phyloP scores from a whole-genome alignment of 2,329 filamentous ascomycete genomes.

The Ustilaginoidea virens region DNA sequence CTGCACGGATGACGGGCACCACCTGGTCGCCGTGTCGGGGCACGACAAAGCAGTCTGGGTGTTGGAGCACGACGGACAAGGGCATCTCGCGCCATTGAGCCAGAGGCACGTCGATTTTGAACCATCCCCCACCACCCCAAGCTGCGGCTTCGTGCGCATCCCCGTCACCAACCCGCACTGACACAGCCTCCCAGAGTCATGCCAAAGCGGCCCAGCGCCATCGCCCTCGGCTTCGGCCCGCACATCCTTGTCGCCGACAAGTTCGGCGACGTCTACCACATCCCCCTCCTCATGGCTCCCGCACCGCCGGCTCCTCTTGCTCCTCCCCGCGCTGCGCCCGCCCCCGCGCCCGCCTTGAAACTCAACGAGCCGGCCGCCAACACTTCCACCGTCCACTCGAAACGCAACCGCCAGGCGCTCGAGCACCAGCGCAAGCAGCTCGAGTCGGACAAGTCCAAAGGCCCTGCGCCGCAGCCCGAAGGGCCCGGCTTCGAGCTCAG shows the following conservation, averaged over 20 bases:
- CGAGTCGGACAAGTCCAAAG: conserved; percentile 15
- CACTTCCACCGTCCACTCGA: conserved; percentile 46
- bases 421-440: conserved; percentile 39
- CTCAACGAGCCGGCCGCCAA: conserved; percentile 35
- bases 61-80: conserved; percentile 50
- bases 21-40: conserved; percentile 67
- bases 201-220: conserved; percentile 75
- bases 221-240: conserved; percentile 53
- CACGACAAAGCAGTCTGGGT: conserved; percentile 87
- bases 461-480: conserved; percentile 13
- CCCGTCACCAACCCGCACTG: background rate
- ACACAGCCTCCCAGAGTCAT: conserved; percentile 41
- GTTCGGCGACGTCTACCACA: conserved; percentile 86
- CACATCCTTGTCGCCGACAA: conserved; percentile 82
- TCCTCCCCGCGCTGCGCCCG: conserved; percentile 4
- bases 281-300: conserved; percentile 43
- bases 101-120: too few species aligned
- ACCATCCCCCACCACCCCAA: background rate
- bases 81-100: conserved; percentile 50
- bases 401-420: conserved; percentile 45
- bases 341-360: conserved; percentile 11
- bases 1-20: conserved; percentile 44
- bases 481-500: conserved; percentile 52
- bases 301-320: conserved; percentile 6
- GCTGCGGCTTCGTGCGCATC: background rate